Conservation (phyloP, 169 alveolate genomes). For the Eimeria brunetti region DNA sequence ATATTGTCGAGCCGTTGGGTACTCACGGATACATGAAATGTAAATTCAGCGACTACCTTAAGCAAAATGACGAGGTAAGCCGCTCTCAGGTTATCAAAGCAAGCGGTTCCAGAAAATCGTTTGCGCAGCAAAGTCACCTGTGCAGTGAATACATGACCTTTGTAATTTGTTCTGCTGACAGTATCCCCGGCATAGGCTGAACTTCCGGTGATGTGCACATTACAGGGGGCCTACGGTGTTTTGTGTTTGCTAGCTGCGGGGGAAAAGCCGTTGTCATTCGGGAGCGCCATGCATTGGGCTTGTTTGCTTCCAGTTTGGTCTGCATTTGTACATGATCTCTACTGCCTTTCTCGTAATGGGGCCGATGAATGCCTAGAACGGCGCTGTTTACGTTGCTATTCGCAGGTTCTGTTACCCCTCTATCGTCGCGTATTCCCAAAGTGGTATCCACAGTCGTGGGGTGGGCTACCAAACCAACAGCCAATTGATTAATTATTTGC, state of each 20-base stretch:
- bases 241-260: neutral
- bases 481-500: constrained; percentile 42
- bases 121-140: neutral
- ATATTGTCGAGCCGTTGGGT: constrained; percentile 98
- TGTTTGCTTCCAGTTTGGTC: neutral
- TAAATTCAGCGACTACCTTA: constrained; percentile 95
- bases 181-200: neutral
- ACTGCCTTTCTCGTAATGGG: neutral
- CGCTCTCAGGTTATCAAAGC: neutral
- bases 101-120: neutral
- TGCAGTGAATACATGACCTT: neutral
- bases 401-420: constrained; percentile 52
- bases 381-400: neutral
- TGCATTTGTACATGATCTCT: neutral
- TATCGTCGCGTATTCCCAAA: constrained; percentile 85
- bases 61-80: constrained; percentile 96
- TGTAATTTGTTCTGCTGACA: neutral
- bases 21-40: constrained; percentile 99
- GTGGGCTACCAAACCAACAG: constrained; percentile 74
- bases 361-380: neutral
- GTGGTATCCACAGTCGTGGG: constrained; percentile 87
- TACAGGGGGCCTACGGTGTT: neutral
- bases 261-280: neutral
- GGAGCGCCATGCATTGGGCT: neutral
- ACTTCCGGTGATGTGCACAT: neutral